These are phyloP conservation scores for Dictyostelium firmibasis DNA, from an alignment of 78 protist species.

Conservation along the genomic window DNA sequence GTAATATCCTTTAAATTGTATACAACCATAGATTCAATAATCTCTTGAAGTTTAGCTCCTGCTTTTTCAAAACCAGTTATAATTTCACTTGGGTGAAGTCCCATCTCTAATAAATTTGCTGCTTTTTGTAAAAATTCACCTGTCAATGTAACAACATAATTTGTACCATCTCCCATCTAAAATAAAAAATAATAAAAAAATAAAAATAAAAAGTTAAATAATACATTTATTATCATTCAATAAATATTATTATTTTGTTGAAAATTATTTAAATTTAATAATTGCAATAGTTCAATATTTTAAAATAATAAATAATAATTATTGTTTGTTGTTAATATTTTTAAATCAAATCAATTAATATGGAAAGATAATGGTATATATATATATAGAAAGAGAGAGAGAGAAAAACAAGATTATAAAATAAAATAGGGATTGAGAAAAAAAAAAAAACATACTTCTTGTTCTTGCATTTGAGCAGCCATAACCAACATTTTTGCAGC, in stretches of 20 bases:
- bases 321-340: no score
- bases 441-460: constrained; percentile 87
- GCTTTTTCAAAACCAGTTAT: constrained; percentile 95
- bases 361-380: no score
- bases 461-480: constrained; percentile 97
- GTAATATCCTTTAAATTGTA: constrained; percentile 41
- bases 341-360: no score
- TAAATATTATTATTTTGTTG: constrained; percentile 11
- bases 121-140: constrained; percentile 98
- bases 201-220: background rate
- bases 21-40: constrained; percentile 70
- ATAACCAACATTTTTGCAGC: constrained; percentile 98
- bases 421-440: no score
- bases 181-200: background rate
- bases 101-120: constrained; percentile 91
- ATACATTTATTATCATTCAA: no score
- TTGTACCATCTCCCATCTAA: constrained; percentile 98
- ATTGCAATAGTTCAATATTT: no score
- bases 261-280: no score
- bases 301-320: no score
- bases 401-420: background rate
- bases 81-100: constrained; percentile 94
- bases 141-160: constrained; percentile 95
- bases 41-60: constrained; percentile 76
- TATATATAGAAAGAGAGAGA: no score